Evolutionary conservation across 441 rosid species (phyloP), one percentile per base, ranked within the genome.

Genomic region (Syzygium syzygioides): DNA sequence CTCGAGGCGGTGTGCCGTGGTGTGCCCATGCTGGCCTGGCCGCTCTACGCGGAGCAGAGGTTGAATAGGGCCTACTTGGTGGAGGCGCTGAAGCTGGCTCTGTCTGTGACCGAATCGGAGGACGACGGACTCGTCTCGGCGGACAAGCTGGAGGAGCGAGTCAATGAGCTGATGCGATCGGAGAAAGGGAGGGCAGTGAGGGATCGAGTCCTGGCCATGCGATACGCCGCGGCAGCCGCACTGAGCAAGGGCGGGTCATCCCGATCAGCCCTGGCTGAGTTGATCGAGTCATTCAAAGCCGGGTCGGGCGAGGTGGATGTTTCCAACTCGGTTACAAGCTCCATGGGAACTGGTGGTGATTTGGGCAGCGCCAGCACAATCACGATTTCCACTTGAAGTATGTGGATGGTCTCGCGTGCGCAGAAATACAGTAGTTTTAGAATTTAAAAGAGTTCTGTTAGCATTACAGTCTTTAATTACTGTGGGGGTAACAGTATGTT

Each of bases 11-110:
- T 87, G 59, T n/a, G 59, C 62, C 34, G 30, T 32, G 88, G 85
- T 13, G 85, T 87, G 88, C 88, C 88, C 59, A 87, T 87, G 88
- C 32, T 87, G 2, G 83, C 85, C 50, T 68, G 88, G 88, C 88
- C 88, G 1, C 62, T 87, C 50, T 87, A 28, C 85, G 88, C 88
- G 18, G 88, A 87, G 88, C 88, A 87, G 85, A 48, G 41, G 80
- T 13, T 68, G 54, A 87, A 66, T 45, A 48, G 56, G 88, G 84
- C 25, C n/a, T 50, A 11, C 23, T n/a, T 87, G 88, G 88, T 87
- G 83, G 84, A 52, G 83, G 88, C 68, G 76, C 54, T 66, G 59
- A 68, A 52, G 60, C 83, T 87, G 88, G 88, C 88, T 28, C n/a
- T 87, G 59, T 52, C 83, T 5, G 34, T 86, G 80, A 86, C n/a